A percentile compares a stretch with the other conserved stretches of the same genome.
Evolutionary conservation across 2,329 filamentous ascomycete genomes (phyloP).

Genomic region (Eutypella sp.): DNA sequence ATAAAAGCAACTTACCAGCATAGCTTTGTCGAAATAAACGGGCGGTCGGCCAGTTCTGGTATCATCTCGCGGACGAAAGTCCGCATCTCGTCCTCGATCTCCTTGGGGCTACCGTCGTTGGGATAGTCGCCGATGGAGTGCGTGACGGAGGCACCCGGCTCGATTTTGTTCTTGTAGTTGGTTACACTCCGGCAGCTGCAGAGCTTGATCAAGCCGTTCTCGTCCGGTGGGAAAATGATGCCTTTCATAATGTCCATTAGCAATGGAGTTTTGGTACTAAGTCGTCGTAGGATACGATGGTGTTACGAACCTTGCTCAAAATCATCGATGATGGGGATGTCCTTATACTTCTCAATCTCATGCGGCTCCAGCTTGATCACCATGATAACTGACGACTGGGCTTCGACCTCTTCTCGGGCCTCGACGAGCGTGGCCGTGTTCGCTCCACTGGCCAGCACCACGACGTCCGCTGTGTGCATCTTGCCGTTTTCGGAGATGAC

Average conservation of each 20-base stretch:
- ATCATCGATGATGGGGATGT: constrained; percentile 31
- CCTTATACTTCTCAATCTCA: constrained; percentile 49
- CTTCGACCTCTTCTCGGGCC: constrained; percentile 54
- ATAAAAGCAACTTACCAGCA: constrained; percentile 44
- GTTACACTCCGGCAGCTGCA: constrained; percentile 50
- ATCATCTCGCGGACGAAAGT: constrained; percentile 45
- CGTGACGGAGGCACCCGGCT: constrained; percentile 12
- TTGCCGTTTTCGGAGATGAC: constrained; percentile 43
- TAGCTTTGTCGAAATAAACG: constrained; percentile 43
- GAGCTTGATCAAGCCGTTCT: constrained; percentile 43
- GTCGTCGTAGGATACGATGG: neutral
- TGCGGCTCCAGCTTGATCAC: constrained; percentile 56
- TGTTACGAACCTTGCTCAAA: constrained; percentile 10
- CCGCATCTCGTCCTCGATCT: constrained; percentile 49
- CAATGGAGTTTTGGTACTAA: no score
- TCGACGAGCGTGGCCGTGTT: constrained; percentile 61
- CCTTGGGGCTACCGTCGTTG: constrained; percentile 36
- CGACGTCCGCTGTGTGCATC: constrained; percentile 50
- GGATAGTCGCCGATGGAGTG: constrained; percentile 19
- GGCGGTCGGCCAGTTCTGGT: constrained; percentile 42
- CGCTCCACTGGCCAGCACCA: constrained; percentile 62
- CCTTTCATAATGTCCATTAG: no score
- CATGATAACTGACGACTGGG: constrained; percentile 59
- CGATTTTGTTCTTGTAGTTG: constrained; percentile 30
- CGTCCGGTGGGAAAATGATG: constrained; percentile 52